Evolutionary conservation across 352 stramenopile genomes (phyloP), one percentile per base, ranked within the genome.

Genomic region (Globisporangium irregulare): DNA sequence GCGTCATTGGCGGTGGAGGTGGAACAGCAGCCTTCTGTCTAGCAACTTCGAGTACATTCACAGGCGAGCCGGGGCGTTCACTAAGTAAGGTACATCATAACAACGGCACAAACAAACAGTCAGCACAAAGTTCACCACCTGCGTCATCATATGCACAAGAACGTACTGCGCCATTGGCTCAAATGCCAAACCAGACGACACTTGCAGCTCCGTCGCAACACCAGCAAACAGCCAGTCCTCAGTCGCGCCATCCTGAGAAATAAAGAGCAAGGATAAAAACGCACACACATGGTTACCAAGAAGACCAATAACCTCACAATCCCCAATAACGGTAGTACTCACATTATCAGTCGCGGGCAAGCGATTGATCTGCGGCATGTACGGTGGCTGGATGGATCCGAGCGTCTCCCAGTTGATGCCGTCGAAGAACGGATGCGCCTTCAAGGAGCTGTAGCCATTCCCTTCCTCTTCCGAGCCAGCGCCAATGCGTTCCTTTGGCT

Each of bases 211-310:
- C 15, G 88, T 96, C 14, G 88, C 88, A 25, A 96, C 88, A 59
- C 88, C 88, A 7, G 88, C 88, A 72, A 96, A 96, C 36, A 96
- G 70, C 88, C 88, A 96, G 60, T 96, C 88, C 70, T 96, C 88
- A 4, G 86, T 96, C 15, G 88, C 88, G 12, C 88, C 88, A 76
- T 96, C 88, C 85, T 95, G 34, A n/a, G 69, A 25, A 29, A 63
- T 4, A 50, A 48, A 62, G 14, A 56, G 10, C 15, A 50, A 25
- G 29, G 18, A 61, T 29, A 8, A 22, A n/a, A 50, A 3, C 18
- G n/a, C 2, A 9, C 18, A 51, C 55, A 58, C 24, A 46, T 22
- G 10, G 10, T 69, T 5, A 69, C 29, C 12, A 57, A 32, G 24
- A 18, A 29, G 27, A 24, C 29, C 46, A 50, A 55, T 32, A 32